Conservation (phyloP, 2,329 filamentous ascomycete species). For the Arthrobotrys sphaeroides region DNA sequence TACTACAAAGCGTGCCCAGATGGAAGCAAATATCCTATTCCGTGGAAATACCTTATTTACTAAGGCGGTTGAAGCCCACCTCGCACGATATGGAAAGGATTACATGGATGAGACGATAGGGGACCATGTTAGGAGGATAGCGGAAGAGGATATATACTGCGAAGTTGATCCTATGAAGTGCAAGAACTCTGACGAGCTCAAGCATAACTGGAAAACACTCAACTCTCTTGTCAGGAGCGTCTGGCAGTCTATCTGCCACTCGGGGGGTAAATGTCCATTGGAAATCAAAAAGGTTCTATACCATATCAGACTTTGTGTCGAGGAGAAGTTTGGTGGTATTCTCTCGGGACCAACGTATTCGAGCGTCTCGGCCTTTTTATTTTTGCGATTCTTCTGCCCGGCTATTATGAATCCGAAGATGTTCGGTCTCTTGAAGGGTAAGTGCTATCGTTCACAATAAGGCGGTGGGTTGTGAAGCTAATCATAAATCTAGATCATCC, state of each 20-base stretch:
- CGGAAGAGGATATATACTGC: constrained; percentile 87
- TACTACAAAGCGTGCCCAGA: constrained; percentile 79
- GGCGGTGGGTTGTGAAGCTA: neutral
- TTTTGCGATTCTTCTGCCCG: constrained; percentile 75
- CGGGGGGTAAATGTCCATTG: constrained; percentile 69
- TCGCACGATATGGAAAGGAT: constrained; percentile 91
- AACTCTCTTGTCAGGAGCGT: constrained; percentile 68
- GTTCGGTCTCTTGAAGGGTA: constrained; percentile 74
- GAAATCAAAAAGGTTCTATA: constrained; percentile 73
- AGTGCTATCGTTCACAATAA: constrained; percentile 53
- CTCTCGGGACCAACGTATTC: constrained; percentile 73
- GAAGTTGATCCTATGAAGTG: constrained; percentile 92
- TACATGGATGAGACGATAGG: constrained; percentile 87
- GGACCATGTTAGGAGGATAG: constrained; percentile 88
- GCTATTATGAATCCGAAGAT: constrained; percentile 75
- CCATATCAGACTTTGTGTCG: constrained; percentile 73
- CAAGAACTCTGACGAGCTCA: constrained; percentile 68
- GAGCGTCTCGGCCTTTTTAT: constrained; percentile 75
- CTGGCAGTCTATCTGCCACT: constrained; percentile 71
- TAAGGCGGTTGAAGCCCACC: constrained; percentile 91
- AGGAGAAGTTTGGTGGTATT: constrained; percentile 75
- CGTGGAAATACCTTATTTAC: constrained; percentile 93
- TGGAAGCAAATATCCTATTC: constrained; percentile 94
- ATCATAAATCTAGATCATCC: constrained; percentile 67
- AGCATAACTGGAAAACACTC: constrained; percentile 72